Base-by-base conservation (phyloP, 2,329 filamentous ascomycete species). In the Fusarium sublunatum region DNA sequence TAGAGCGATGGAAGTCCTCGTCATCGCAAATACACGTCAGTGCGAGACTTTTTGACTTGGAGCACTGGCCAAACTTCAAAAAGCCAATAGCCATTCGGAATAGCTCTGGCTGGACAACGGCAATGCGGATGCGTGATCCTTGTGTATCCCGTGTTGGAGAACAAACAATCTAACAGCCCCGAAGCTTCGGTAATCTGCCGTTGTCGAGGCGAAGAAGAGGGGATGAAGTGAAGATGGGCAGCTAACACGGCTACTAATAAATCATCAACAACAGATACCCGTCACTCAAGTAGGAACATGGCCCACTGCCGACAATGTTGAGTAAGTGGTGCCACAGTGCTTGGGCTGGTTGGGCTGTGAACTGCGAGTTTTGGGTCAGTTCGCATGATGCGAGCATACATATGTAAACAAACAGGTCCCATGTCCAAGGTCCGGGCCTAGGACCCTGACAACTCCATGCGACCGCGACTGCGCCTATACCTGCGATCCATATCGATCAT, bases 391-490 rank as follows among this genome's bases (percentile, higher is more conserved):
- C 59, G 56, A 64, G 57, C 56, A 36, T 48, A 47, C 47, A 55
- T 66, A 66, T 66, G 63, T 66, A 66, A 66, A 66, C 63, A 66
- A 66, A 61, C 62, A 48, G 47, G 35, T 62, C 63, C 63, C 58
- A 22, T 38, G 38, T 35, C 42, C 43, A 28, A 51, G 46, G 22
- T 45, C 53, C 41, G 48, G 46, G 22, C 42, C 53, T 38, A 39
- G 49, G 29, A 48, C 57, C 48, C 57, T 60, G 57, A 29, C 40
- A 45, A 42, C 45, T 58, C 57, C 34, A 32, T 32, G 11, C 31
- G 11, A 32, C 31, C 11, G 11, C 31, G 11, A 32, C 31, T 13
- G 31, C 26, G 26, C 9, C 26, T 28, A 28, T 10, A 10, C 9
- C 26, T 28, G 9, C 31, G 31, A 32, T 32, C 31, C 31, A 32